Conservation (phyloP, 2,329 filamentous ascomycete genomes). For the Apiospora arundinis region DNA sequence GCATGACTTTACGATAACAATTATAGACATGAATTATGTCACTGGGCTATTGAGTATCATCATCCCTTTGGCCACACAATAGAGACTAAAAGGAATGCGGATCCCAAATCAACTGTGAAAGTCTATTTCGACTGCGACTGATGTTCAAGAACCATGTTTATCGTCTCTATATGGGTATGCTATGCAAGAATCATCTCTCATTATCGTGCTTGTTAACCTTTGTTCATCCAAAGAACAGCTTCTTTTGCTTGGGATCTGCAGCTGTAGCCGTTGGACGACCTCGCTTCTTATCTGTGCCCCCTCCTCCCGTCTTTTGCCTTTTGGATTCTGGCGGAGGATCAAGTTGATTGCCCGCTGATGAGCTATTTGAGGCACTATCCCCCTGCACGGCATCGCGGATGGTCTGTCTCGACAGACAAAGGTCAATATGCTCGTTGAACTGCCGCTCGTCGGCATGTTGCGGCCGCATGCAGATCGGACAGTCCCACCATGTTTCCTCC, state of each 20-base stretch:
- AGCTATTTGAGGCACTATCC: constrained; percentile 38
- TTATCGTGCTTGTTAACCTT: too few relatives aligned
- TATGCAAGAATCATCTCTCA: constrained; percentile 19
- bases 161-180: background rate
- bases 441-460: constrained; percentile 75
- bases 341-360: constrained; percentile 3
- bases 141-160: background rate
- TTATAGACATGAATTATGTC: background rate
- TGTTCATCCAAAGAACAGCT: constrained; percentile 55
- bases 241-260: constrained; percentile 41
- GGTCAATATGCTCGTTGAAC: constrained; percentile 93
- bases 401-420: constrained; percentile 83
- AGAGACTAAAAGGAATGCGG: background rate
- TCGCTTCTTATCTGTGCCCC: constrained; percentile 34
- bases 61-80: too few relatives aligned
- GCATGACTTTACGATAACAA: background rate
- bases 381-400: constrained; percentile 83
- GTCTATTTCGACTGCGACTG: too few relatives aligned
- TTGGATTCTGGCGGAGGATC: constrained; percentile 9
- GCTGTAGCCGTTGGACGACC: constrained; percentile 28
- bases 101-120: background rate
- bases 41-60: background rate
- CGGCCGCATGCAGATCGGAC: constrained; percentile 83
- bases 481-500: constrained; percentile 72
- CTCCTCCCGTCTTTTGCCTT: constrained; percentile 41